Evolutionary conservation across 1,284 basidiomycete species (phyloP).

Genomic region (Irpex lacteus): DNA sequence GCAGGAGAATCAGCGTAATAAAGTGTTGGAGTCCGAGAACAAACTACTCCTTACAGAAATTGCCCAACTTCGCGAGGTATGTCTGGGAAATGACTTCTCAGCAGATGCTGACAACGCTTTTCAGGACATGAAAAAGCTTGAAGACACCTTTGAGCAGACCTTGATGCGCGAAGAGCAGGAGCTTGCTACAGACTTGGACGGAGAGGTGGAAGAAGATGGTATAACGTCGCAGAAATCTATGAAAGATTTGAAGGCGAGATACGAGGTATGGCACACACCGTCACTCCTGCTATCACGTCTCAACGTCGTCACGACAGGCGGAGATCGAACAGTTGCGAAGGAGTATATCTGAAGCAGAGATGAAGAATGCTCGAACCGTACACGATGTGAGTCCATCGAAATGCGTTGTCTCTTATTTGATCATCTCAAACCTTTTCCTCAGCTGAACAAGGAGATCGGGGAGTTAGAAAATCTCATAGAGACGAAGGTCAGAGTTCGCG

Average conservation of each 20-base stretch:
- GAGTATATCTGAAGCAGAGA: slow-evolving; percentile 63
- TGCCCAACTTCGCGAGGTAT: slow-evolving; percentile 73
- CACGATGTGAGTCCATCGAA: slow-evolving; percentile 55
- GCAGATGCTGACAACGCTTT: neutral
- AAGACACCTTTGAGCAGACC: slow-evolving; percentile 72
- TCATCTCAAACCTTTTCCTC: neutral
- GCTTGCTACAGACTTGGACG: slow-evolving; percentile 31
- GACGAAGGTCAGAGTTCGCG: slow-evolving; percentile 60
- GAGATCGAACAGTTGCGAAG: slow-evolving; percentile 73
- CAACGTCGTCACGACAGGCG: slow-evolving; percentile 33
- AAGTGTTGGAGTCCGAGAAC: slow-evolving; percentile 76
- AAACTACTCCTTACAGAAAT: slow-evolving; percentile 69
- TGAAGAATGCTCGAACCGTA: slow-evolving; percentile 67
- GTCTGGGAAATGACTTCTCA: slow-evolving; percentile 10
- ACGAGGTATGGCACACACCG: slow-evolving; percentile 42
- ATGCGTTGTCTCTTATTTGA: neutral
- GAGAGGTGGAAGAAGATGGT: slow-evolving; percentile 28
- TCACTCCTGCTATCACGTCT: neutral
- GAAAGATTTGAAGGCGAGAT: slow-evolving; percentile 49
- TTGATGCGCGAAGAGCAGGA: slow-evolving; percentile 49
- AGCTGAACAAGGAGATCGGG: slow-evolving; percentile 89
- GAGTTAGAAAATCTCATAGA: slow-evolving; percentile 89
- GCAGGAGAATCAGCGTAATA: slow-evolving; percentile 60
- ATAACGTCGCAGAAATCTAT: slow-evolving; percentile 39
- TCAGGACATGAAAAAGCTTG: slow-evolving; percentile 72